These are phyloP conservation scores for Termitomyces sp. DNA, from an alignment of 768 basidiomycete genomes.

Conservation along the genomic window DNA sequence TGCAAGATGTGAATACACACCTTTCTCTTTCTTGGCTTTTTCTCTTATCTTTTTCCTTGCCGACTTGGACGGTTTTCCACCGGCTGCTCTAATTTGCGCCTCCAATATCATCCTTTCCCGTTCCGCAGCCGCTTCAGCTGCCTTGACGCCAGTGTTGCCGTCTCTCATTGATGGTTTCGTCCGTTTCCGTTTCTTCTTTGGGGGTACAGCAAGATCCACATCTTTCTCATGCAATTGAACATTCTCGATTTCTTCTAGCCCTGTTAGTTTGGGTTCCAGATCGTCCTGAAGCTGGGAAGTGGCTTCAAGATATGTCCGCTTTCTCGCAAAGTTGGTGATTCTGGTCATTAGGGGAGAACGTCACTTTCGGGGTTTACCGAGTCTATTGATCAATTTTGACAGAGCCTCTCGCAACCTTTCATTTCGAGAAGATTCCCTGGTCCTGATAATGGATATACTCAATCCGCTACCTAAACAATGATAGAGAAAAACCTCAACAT, in stretches of 20 bases:
- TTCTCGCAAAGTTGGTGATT: constrained; percentile 67
- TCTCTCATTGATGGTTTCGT: constrained; percentile 40
- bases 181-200: constrained; percentile 58
- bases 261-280: constrained; percentile 7
- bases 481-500: too few species aligned
- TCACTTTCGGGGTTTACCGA: not conserved
- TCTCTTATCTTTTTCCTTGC: constrained; percentile 27
- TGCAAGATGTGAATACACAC: constrained; percentile 17
- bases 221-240: constrained; percentile 2
- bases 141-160: constrained; percentile 25
- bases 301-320: constrained; percentile 66
- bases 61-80: constrained; percentile 16
- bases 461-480: too few species aligned
- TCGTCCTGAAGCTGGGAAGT: constrained; percentile 23
- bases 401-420: too few species aligned
- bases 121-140: constrained; percentile 16
- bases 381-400: too few species aligned
- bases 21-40: constrained; percentile 24
- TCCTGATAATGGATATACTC: too few species aligned
- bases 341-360: constrained; percentile 50
- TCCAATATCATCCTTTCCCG: constrained; percentile 7
- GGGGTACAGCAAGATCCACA: constrained; percentile 15
- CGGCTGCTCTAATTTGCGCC: constrained; percentile 11
- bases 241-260: not conserved
- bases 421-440: too few species aligned